These are phyloP conservation scores for Geotrichum cucujoidarum DNA, from an alignment of 1,139 yeast species.

Conservation along the genomic window DNA sequence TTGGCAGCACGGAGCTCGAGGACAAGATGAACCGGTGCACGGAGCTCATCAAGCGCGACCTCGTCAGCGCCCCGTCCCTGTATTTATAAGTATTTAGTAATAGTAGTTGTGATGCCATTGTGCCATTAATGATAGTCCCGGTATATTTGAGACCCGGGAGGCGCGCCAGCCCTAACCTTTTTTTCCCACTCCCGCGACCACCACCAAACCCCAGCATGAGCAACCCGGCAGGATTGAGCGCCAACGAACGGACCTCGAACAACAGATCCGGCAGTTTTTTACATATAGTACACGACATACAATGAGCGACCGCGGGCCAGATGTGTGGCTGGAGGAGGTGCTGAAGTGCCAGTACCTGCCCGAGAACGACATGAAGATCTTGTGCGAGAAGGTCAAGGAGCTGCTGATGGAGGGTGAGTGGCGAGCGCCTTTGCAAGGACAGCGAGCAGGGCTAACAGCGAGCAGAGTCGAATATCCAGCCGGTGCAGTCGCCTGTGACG, in stretches of 20 bases:
- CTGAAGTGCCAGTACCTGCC: slow-evolving; percentile 83
- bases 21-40: slow-evolving; percentile 84
- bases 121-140: too few species aligned
- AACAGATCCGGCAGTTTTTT: too few species aligned
- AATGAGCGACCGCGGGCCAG: slow-evolving; percentile 87
- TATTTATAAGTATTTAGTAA: slow-evolving; percentile 51
- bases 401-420: slow-evolving; percentile 62
- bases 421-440: background rate
- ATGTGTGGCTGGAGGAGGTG: slow-evolving; percentile 92
- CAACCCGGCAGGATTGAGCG: too few species aligned
- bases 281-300: too few species aligned
- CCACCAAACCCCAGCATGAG: too few species aligned
- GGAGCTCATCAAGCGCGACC: slow-evolving; percentile 86
- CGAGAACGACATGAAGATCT: slow-evolving; percentile 91
- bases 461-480: slow-evolving; percentile 83
- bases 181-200: too few species aligned
- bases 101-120: too few species aligned
- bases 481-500: slow-evolving; percentile 95
- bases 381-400: slow-evolving; percentile 91
- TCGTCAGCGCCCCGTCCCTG: slow-evolving; percentile 92
- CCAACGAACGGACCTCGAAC: too few species aligned
- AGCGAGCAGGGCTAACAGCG: background rate
- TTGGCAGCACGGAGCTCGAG: slow-evolving; percentile 81
- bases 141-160: too few species aligned
- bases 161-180: background rate